A percentile compares a stretch with the other conserved stretches of the same genome.
Evolutionary conservation across 2,329 filamentous ascomycete species (phyloP).

Genomic region (Fusarium begoniae): DNA sequence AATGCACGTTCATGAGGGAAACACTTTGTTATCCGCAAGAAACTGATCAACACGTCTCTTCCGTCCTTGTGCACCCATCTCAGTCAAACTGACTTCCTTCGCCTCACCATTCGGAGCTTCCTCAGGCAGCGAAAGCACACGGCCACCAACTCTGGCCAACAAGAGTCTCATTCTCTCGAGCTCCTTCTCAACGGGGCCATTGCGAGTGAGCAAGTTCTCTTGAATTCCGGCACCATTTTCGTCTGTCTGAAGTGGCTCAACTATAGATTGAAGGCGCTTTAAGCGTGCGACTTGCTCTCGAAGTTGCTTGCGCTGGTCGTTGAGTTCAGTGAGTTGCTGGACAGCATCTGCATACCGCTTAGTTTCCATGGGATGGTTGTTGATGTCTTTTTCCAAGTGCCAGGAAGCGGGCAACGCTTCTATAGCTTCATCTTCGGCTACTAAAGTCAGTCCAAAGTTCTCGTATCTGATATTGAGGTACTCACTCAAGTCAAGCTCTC

Average conservation of each 20-base stretch:
- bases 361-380: slow-evolving; percentile 56
- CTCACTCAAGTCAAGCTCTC: slow-evolving; percentile 58
- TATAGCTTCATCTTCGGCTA: slow-evolving; percentile 56
- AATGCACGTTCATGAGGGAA: slow-evolving; percentile 26
- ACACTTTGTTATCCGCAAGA: slow-evolving; percentile 38
- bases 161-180: slow-evolving; percentile 73
- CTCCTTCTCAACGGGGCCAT: slow-evolving; percentile 72
- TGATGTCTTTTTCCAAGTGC: slow-evolving; percentile 52
- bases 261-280: slow-evolving; percentile 58
- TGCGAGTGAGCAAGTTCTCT: slow-evolving; percentile 71
- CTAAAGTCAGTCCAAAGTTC: not conserved
- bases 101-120: not conserved
- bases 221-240: slow-evolving; percentile 59
- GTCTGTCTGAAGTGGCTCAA: slow-evolving; percentile 54
- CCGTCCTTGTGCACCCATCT: slow-evolving; percentile 22
- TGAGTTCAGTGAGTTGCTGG: slow-evolving; percentile 59
- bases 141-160: slow-evolving; percentile 66
- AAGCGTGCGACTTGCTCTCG: slow-evolving; percentile 56
- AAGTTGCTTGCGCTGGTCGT: slow-evolving; percentile 48
- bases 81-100: slow-evolving; percentile 11
- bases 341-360: slow-evolving; percentile 62
- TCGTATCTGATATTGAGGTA: not conserved
- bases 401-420: slow-evolving; percentile 58
- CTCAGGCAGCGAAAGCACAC: slow-evolving; percentile 50
- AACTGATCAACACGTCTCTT: slow-evolving; percentile 42